A percentile compares a stretch with the other conserved stretches of the same genome.
Evolutionary conservation across 768 basidiomycete genomes (phyloP).

Genomic region (Termitomyces sp.): DNA sequence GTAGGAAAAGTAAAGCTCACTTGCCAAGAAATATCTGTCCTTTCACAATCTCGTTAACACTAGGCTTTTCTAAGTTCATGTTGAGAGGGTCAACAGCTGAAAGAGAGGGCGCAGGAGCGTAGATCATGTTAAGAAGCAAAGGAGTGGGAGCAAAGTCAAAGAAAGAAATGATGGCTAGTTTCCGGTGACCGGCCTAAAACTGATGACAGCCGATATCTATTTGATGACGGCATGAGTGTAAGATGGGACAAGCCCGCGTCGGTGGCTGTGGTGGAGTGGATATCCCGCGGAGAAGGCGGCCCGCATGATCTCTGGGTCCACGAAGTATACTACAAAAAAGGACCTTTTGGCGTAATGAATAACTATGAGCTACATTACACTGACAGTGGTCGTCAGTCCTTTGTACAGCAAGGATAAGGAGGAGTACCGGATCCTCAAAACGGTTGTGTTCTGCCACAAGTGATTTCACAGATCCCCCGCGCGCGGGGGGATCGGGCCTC

Average conservation of each 20-base stretch:
- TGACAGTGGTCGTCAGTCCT: background rate
- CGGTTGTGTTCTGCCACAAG: background rate
- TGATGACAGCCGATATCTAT: background rate
- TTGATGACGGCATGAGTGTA: background rate
- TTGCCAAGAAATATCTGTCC: slow-evolving; percentile 37
- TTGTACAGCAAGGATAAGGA: background rate
- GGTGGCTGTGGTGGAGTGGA: slow-evolving; percentile 1
- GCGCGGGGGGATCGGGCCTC: background rate
- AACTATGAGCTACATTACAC: background rate
- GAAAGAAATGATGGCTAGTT: background rate
- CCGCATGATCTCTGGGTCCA: background rate
- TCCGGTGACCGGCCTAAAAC: background rate
- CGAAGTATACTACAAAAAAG: background rate
- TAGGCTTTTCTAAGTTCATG: slow-evolving; percentile 14
- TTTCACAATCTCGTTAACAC: slow-evolving; percentile 29
- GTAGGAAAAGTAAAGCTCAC: slow-evolving; percentile 18
- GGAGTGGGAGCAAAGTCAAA: background rate
- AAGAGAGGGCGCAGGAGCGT: background rate
- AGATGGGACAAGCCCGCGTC: background rate
- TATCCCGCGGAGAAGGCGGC: background rate
- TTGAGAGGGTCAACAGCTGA: background rate
- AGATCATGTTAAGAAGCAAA: background rate
- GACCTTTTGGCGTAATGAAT: background rate
- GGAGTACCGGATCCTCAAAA: background rate
- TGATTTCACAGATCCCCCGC: background rate